A percentile compares a stretch with the other conserved stretches of the same genome.
phyloP scores from a whole-genome alignment of 129 eudicot genomes.

The Daucus carota region DH1_v3.0 NC_030384.2:35792501-35793000 shows the following conservation, averaged over 20 bases:
- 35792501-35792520: conserved; percentile 82
- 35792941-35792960: neutral
- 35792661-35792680: neutral
- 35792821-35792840: neutral
- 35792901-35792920: neutral
- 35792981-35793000: neutral
- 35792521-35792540: conserved; percentile 70
- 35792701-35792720: neutral
- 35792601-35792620: neutral
- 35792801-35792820: neutral
- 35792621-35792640: neutral
- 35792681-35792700: neutral
- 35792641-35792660: neutral
- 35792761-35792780: neutral
- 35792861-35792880: neutral
- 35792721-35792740: neutral
- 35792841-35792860: neutral
- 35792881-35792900: neutral
- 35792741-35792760: neutral
- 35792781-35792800: neutral
- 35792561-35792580: neutral
- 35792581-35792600: neutral
- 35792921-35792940: neutral
- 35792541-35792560: neutral
- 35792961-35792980: neutral